Percentiles rank a stretch among this genome's conserved stretches.
Evolutionary conservation across 1,284 basidiomycete species (phyloP).

Genomic region (Porodaedalea pini): DNA sequence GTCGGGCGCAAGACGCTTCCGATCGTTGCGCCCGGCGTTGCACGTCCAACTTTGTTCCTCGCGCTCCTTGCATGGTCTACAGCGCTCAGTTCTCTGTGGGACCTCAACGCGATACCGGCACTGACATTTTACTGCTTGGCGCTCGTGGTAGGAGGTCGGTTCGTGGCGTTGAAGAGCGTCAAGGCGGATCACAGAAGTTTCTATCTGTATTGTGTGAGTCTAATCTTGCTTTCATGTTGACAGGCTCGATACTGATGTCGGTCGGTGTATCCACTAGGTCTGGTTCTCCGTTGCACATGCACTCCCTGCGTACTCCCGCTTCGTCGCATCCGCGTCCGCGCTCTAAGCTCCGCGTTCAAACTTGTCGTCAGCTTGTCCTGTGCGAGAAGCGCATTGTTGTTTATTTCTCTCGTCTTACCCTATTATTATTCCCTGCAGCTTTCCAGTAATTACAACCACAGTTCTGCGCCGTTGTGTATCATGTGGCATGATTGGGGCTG

Average conservation of each 20-base stretch:
- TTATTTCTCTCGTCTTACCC: too few relatives aligned
- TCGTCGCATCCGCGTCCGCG: not conserved
- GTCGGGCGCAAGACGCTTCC: constrained; percentile 40
- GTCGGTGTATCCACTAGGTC: constrained; percentile 9
- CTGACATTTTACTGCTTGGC: constrained; percentile 11
- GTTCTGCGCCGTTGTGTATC: too few relatives aligned
- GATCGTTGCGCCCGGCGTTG: constrained; percentile 31
- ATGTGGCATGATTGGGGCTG: too few relatives aligned
- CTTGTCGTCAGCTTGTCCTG: too few relatives aligned
- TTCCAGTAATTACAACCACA: too few relatives aligned
- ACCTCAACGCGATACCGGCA: not conserved
- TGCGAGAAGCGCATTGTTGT: not conserved
- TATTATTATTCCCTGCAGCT: too few relatives aligned
- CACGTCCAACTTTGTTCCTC: constrained; percentile 13
- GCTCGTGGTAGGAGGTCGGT: constrained; percentile 8
- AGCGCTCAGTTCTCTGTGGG: constrained; percentile 12
- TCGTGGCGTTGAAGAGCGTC: constrained; percentile 4
- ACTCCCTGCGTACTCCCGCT: constrained; percentile 16
- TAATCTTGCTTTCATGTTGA: not conserved
- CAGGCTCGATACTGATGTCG: not conserved
- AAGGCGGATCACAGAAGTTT: constrained; percentile 16
- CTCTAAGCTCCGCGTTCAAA: not conserved
- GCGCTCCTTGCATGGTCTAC: constrained; percentile 10
- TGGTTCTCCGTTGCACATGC: constrained; percentile 20
- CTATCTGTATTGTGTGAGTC: constrained; percentile 14